Percentiles rank a stretch among this genome's conserved stretches.
Conservation (phyloP, 495 filamentous ascomycete genomes). For the Penicillium nucicola region DNA sequence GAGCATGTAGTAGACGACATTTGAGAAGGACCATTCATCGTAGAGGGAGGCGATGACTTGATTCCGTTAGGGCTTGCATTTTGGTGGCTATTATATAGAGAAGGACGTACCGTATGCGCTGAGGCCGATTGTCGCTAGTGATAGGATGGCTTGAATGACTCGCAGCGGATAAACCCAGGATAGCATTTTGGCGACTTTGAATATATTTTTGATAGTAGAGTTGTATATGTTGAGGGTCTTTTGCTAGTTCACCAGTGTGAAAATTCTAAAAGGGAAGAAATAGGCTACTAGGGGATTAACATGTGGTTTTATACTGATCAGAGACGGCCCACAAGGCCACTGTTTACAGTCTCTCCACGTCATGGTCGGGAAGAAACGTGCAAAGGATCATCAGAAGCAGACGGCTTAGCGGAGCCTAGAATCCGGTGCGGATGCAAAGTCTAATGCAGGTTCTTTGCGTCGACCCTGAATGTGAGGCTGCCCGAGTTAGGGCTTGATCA, state of each 20-base stretch:
- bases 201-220: background rate
- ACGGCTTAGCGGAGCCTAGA: background rate
- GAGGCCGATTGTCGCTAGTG: constrained; percentile 62
- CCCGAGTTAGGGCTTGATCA: constrained; percentile 7
- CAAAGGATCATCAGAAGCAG: background rate
- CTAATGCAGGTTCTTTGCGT: background rate
- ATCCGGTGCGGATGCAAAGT: background rate
- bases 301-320: constrained; percentile 2
- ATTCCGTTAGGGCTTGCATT: background rate
- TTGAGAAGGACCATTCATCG: constrained; percentile 26
- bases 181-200: constrained; percentile 13
- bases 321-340: background rate
- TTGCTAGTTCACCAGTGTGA: background rate
- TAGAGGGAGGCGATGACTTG: constrained; percentile 27
- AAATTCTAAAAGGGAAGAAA: background rate
- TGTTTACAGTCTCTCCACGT: background rate
- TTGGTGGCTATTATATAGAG: background rate
- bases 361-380: background rate
- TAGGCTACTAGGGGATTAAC: background rate
- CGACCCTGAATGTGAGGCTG: background rate
- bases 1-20: constrained; percentile 59
- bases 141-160: constrained; percentile 55
- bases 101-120: constrained; percentile 58
- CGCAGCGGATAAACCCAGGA: constrained; percentile 49
- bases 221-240: background rate